Evolutionary conservation across 1,139 yeast genomes (phyloP), one percentile per base, ranked within the genome.

Genomic region (Scheffersomyces cryptocercus): DNA sequence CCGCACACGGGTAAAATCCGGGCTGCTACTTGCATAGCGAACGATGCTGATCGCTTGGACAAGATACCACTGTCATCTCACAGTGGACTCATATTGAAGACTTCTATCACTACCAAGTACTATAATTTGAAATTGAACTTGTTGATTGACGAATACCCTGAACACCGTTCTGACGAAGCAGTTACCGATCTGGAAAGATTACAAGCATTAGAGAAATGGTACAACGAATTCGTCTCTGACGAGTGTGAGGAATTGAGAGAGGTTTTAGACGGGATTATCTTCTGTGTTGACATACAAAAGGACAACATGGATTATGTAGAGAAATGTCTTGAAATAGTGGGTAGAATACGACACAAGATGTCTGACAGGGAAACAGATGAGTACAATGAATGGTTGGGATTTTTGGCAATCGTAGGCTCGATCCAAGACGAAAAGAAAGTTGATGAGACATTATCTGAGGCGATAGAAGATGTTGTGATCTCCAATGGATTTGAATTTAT

Each of bases 91-190:
- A 67, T 68, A n/a, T 49, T 67, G 29, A 62, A 61, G 40, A 55
- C 64, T 5, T 43, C 50, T 4, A 39, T 73, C 6, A 39, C 46
- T 28, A 71, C 75, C 5, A 69, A 68, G 41, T 74, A 74, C 55
- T 72, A 63, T 46, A 16, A 51, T 0, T 49, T 61, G 39, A 50
- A 62, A 13, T 49, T 72, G 36, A 70, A 62, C 38, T 45, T 73
- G 11, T 52, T 74, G 39, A 56, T 74, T 1, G 79, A 74, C 44
- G 79, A 73, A 49, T 71, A 52, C 43, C 72, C 74, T 0, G 67
- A 64, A 13, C 35, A 46, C 9, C 43, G 64, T 36, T 13, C 24
- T 3, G 32, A 30, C 3, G 39, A 30, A 10, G 26, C 28, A 2
- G 35, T 34, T 3, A 46, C 38, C 3, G 52, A 45, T 6, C 47